These are phyloP conservation scores for Botryosphaeria dothidea DNA, from an alignment of 2,329 filamentous ascomycete species.

Conservation along the genomic window DNA sequence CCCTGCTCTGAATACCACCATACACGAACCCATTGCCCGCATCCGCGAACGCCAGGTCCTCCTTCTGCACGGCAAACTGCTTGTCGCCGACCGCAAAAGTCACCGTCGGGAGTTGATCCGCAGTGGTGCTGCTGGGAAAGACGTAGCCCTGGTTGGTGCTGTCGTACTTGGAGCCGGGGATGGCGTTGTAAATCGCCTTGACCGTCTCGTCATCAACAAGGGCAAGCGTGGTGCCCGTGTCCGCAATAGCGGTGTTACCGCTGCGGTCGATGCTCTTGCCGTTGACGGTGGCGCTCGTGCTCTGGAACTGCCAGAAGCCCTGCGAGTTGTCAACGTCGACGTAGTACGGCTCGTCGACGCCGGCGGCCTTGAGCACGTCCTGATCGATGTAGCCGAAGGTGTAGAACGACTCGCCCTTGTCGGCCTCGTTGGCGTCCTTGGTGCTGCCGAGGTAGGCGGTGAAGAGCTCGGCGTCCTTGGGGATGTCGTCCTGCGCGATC, in stretches of 20 bases:
- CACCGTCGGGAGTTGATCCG: slow-evolving; percentile 59
- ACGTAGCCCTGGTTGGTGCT: slow-evolving; percentile 61
- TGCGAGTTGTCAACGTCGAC: slow-evolving; percentile 62
- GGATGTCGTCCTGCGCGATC: slow-evolving; percentile 59
- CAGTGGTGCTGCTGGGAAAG: slow-evolving; percentile 57
- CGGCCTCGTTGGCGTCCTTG: slow-evolving; percentile 48
- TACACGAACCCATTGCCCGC: slow-evolving; percentile 59
- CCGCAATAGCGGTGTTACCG: slow-evolving; percentile 67
- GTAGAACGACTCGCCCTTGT: slow-evolving; percentile 61
- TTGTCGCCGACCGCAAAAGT: slow-evolving; percentile 64
- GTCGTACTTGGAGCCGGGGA: slow-evolving; percentile 59
- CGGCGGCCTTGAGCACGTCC: slow-evolving; percentile 57
- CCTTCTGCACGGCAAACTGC: slow-evolving; percentile 62
- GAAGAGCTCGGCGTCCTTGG: slow-evolving; percentile 58
- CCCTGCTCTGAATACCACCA: slow-evolving; percentile 66
- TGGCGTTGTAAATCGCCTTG: slow-evolving; percentile 63
- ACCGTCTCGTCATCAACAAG: slow-evolving; percentile 64
- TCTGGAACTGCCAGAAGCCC: slow-evolving; percentile 70
- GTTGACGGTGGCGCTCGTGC: slow-evolving; percentile 58
- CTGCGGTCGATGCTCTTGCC: slow-evolving; percentile 52
- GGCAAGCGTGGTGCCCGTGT: slow-evolving; percentile 70
- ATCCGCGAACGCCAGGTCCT: slow-evolving; percentile 62
- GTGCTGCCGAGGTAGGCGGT: slow-evolving; percentile 63
- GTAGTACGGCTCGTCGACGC: slow-evolving; percentile 59
- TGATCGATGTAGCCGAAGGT: slow-evolving; percentile 73